Evolutionary conservation across 805 yeast genomes (phyloP), one percentile per base, ranked within the genome.

Genomic region (Scheffersomyces stipitis): DNA sequence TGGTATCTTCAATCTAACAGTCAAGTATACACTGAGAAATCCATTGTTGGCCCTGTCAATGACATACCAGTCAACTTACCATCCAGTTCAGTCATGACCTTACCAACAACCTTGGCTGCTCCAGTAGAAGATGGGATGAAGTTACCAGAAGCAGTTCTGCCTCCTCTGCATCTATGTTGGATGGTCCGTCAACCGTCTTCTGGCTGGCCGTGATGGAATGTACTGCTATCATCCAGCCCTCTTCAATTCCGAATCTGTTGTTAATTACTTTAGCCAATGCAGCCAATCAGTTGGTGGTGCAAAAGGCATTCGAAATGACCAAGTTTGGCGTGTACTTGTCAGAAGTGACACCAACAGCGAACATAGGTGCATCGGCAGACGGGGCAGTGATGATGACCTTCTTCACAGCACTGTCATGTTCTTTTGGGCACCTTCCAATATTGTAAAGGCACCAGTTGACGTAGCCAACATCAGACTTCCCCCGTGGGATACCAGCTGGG

Each of bases 131-230:
- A 60, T 40, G 65, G 65, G 41, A 60, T 60, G 40, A 60, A 58
- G 57, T 60, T 60, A 38, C 62, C 65, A 30, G 58, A 50, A 37
- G 65, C 65, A 46, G 65, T 60, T 55, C 65, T 56, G 43, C 65
- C 65, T 38, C 65, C 65, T 58, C 65, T 60, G 64, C 65, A 60
- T 60, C 65, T 50, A 58, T 60, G 54, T 60, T 62, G 44, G 65
- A 60, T 42, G 65, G 65, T 49, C 64, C 64, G 39, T 60, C 65
- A 34, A 60, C 65, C 37, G 65, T 60, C 52, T 60, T 60, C 46
- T 60, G 65, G 44, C 64, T 58, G 41, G 65, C 65, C 45, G 65
- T 60, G 48, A 60, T 58, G 43, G 65, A 60, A 51, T 60, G 65
- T 43, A 60, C 60, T 36, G 65, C 58, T 51, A 63, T 58, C 65